A percentile compares a stretch with the other conserved stretches of the same genome.
These are phyloP conservation scores for Truncatella angustata DNA, from an alignment of 2,329 filamentous ascomycete genomes.

Conservation along the genomic window DNA sequence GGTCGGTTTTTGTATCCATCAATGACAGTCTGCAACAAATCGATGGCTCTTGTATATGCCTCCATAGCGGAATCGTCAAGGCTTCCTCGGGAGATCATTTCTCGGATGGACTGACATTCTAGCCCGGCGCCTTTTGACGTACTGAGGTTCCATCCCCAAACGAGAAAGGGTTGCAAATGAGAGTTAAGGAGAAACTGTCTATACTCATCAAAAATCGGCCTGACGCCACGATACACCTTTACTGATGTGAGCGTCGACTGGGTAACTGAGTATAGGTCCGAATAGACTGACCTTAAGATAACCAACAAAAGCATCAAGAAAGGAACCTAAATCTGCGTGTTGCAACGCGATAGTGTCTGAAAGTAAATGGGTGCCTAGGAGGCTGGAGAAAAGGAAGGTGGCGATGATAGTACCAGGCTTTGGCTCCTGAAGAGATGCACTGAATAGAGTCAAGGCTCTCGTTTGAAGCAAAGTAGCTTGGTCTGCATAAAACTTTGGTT, in stretches of 20 bases:
- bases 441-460: not conserved
- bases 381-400: constrained; percentile 6
- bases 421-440: not conserved
- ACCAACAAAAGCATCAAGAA: not conserved
- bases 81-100: not conserved
- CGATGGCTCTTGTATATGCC: not conserved
- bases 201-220: constrained; percentile 7
- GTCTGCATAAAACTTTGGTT: constrained; percentile 1
- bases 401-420: not conserved
- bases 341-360: constrained; percentile 1
- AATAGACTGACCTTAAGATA: not conserved
- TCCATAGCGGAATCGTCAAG: not conserved
- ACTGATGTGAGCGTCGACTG: not conserved
- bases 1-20: not conserved
- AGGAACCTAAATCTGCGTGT: not conserved
- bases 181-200: not conserved
- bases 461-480: constrained; percentile 1
- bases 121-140: not conserved
- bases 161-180: not conserved
- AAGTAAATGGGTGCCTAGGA: constrained; percentile 5
- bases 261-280: no score
- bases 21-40: constrained; percentile 1
- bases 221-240: constrained; percentile 1
- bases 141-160: constrained; percentile 3
- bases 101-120: not conserved